Evolutionary conservation across 208 protist genomes (phyloP).

Genomic region (Borovskyia barvae): DNA sequence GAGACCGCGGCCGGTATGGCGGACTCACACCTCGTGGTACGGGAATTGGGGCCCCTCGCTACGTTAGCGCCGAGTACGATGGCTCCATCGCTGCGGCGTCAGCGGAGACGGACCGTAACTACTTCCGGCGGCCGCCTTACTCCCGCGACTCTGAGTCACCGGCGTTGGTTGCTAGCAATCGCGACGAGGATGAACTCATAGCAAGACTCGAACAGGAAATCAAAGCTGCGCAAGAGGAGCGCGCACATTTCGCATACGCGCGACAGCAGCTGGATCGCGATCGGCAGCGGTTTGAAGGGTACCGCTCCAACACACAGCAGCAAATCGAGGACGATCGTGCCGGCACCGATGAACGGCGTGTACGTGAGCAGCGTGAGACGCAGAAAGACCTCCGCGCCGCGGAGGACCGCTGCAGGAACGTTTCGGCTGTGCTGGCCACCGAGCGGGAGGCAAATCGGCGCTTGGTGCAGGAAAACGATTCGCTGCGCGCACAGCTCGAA

Average conservation of each 20-base stretch:
- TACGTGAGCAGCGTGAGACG: conserved; percentile 47
- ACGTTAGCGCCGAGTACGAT: conserved; percentile 30
- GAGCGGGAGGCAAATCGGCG: conserved; percentile 71
- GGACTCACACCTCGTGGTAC: conserved; percentile 18
- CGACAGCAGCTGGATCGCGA: conserved; percentile 76
- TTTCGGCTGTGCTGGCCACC: conserved; percentile 57
- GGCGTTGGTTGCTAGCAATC: conserved; percentile 1
- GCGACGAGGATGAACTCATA: conserved; percentile 71
- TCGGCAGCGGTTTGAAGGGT: conserved; percentile 72
- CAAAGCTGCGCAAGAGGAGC: conserved; percentile 72
- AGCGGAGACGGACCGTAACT: conserved; percentile 39
- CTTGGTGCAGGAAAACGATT: conserved; percentile 77
- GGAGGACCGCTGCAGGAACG: conserved; percentile 76
- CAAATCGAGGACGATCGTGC: conserved; percentile 69
- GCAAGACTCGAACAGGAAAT: conserved; percentile 76
- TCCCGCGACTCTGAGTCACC: background rate
- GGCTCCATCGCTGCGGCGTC: conserved; percentile 24
- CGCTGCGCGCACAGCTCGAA: conserved; percentile 75
- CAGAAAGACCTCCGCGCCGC: conserved; percentile 62
- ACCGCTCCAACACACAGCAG: conserved; percentile 48
- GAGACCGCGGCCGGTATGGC: conserved; percentile 14
- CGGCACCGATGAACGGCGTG: conserved; percentile 35
- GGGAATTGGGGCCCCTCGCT: conserved; percentile 13
- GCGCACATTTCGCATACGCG: conserved; percentile 54
- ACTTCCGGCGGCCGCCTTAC: conserved; percentile 36